Evolutionary conservation across 257 asterid genomes (phyloP), one percentile per base, ranked within the genome.

Genomic region (Phtheirospermum japonicum): DNA sequence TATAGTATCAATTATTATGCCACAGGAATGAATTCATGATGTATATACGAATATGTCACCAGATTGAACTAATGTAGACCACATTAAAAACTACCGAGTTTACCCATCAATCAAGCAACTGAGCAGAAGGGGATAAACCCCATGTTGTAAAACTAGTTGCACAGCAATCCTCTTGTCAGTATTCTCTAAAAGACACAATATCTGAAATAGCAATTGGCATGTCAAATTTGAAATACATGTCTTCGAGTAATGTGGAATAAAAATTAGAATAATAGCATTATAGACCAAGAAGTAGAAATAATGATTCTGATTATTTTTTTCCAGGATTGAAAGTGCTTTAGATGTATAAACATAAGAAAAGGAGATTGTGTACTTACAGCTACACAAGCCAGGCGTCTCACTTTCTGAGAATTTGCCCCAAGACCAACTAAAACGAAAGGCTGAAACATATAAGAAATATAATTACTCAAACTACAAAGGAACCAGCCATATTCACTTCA

Each of bases 61-160:
- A 12, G 17, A 43, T 33, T n/a, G 50, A 57, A 54, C 57, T 31
- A 40, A 23, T 33, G 65, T 9, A 64, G 36, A 43, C 45, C 20
- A 71, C 42, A 43, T 9, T 33, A 46, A 49, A 54, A 51, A 67
- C 62, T 59, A 60, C 20, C 34, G 40, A 59, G 7, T 80, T 68
- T 89, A 89, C 99, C 99, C 99, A 61, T 80, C 81, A 39, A 79
- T 66, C 65, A 89, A 85, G 89, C 99, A 89, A 82, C 75, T 69
- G 54, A 92, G 96, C 70, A 92, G 78, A 70, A 77, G 94, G 68
- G 83, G 89, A 73, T 89, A 85, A 33, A 85, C 81, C 59, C 66
- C 82, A 39, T 82, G 62, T 69, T 82, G 76, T 71, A 73, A 69
- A 73, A 92, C 68, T 64, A 89, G 76, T 56, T 71, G 82, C 62